These are phyloP conservation scores for Penicillium sp. DNA, from an alignment of 2,329 filamentous ascomycete genomes.

Conservation along the genomic window DNA sequence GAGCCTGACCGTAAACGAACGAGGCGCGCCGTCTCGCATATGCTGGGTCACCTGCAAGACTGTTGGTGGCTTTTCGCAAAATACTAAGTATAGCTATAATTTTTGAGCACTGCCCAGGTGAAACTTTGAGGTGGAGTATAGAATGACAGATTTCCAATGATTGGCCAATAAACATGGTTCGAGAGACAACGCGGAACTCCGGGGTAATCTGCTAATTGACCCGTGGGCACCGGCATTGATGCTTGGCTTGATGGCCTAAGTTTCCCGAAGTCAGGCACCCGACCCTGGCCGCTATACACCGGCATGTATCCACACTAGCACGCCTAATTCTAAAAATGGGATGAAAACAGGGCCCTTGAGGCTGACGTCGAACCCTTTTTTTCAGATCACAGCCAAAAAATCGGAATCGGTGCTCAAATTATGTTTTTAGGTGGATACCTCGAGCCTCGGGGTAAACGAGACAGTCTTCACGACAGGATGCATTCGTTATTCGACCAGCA, in stretches of 20 bases:
- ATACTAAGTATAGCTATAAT: neutral
- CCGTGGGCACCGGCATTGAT: neutral
- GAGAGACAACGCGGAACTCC: neutral
- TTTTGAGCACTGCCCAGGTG: neutral
- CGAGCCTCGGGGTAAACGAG: too few relatives aligned
- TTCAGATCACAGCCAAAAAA: too few relatives aligned
- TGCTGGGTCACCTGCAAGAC: neutral
- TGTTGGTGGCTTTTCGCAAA: neutral
- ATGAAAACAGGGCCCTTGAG: too few relatives aligned
- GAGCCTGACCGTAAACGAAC: neutral
- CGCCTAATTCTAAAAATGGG: constrained; percentile 1
- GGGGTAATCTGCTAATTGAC: neutral
- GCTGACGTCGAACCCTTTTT: too few relatives aligned
- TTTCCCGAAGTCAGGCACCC: neutral
- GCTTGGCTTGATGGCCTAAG: neutral
- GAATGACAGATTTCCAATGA: neutral
- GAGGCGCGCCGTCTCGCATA: neutral
- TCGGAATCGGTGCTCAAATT: too few relatives aligned
- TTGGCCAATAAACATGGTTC: neutral
- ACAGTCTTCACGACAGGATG: too few relatives aligned
- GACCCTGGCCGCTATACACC: too few relatives aligned
- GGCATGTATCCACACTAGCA: neutral
- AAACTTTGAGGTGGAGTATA: neutral
- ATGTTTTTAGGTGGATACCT: too few relatives aligned
- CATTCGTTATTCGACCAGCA: too few relatives aligned